A percentile compares a stretch with the other conserved stretches of the same genome.
These are phyloP conservation scores for Trypanosoma boissoni DNA, from an alignment of 208 protist species.

Conservation along the genomic window DNA sequence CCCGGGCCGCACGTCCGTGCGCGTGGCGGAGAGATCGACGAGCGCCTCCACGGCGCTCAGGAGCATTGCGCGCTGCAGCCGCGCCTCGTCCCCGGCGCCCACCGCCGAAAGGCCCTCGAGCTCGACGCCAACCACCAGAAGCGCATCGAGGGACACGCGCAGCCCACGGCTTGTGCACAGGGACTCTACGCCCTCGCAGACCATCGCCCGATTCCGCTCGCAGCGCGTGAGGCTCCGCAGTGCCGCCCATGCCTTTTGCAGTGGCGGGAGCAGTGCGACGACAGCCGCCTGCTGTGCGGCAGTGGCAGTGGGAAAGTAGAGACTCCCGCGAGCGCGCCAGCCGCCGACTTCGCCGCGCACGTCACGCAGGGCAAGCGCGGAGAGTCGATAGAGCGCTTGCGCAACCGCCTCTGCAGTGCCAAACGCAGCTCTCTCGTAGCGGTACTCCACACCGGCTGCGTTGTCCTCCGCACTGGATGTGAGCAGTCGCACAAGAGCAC, in stretches of 20 bases:
- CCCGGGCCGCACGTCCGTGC: constrained; percentile 33
- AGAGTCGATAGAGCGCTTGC: constrained; percentile 35
- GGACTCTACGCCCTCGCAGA: constrained; percentile 61
- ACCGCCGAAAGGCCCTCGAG: constrained; percentile 52
- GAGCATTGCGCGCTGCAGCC: constrained; percentile 40
- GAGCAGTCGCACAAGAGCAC: constrained; percentile 47
- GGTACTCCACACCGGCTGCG: constrained; percentile 39
- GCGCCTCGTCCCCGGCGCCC: constrained; percentile 28
- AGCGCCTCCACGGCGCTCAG: constrained; percentile 46
- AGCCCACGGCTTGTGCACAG: constrained; percentile 14
- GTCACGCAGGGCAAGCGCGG: constrained; percentile 41
- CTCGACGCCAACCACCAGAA: constrained; percentile 44
- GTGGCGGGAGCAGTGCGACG: constrained; percentile 52
- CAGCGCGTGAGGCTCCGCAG: constrained; percentile 44
- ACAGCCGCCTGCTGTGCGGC: constrained; percentile 48
- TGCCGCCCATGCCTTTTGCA: constrained; percentile 80
- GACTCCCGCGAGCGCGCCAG: background rate
- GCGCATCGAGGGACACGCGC: constrained; percentile 35
- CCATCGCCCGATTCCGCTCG: constrained; percentile 50
- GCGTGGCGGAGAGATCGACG: constrained; percentile 42
- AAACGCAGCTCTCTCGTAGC: constrained; percentile 54
- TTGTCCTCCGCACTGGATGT: constrained; percentile 59
- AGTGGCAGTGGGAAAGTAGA: constrained; percentile 37
- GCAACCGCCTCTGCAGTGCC: constrained; percentile 48
- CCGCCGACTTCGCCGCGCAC: constrained; percentile 33